These are phyloP conservation scores for Aureobasidium sp. DNA, from an alignment of 2,329 filamentous ascomycete species.

Conservation along the genomic window DNA sequence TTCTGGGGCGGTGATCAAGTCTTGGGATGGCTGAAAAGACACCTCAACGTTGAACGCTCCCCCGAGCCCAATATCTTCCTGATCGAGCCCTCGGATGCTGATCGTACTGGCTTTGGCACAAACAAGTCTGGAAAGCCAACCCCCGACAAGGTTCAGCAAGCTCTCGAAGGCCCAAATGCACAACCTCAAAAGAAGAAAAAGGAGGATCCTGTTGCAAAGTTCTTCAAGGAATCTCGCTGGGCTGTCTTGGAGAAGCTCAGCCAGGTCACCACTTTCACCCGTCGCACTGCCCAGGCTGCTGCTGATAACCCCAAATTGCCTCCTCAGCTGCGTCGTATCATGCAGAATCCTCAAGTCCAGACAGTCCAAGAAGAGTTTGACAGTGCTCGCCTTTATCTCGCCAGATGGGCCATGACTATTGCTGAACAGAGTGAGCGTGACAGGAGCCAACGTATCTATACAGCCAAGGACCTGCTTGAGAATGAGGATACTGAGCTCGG, in stretches of 20 bases:
- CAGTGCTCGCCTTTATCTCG: constrained; percentile 86
- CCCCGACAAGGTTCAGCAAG: constrained; percentile 35
- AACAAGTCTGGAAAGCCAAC: constrained; percentile 39
- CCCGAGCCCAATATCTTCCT: constrained; percentile 85
- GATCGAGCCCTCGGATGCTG: constrained; percentile 77
- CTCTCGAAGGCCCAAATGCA: constrained; percentile 28
- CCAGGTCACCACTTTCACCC: constrained; percentile 92
- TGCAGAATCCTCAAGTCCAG: constrained; percentile 89
- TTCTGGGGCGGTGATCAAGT: constrained; percentile 99
- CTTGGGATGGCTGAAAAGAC: constrained; percentile 78
- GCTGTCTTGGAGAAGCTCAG: constrained; percentile 94
- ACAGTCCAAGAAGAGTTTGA: constrained; percentile 96
- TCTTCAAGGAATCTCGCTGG: constrained; percentile 91
- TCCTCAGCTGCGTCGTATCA: constrained; percentile 72
- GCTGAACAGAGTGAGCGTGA: constrained; percentile 93
- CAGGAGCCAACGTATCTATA: constrained; percentile 80
- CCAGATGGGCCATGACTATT: constrained; percentile 97
- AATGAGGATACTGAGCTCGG: constrained; percentile 92
- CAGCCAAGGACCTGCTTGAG: constrained; percentile 81
- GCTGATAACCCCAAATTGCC: constrained; percentile 86
- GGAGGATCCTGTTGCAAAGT: constrained; percentile 85
- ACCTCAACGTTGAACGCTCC: constrained; percentile 74
- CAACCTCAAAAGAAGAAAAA: constrained; percentile 27
- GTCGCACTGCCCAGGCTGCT: constrained; percentile 83
- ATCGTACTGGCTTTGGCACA: constrained; percentile 69